Evolutionary conservation across 1,284 basidiomycete genomes (phyloP), one percentile per base, ranked within the genome.

Genomic region (Tilletia indica): DNA sequence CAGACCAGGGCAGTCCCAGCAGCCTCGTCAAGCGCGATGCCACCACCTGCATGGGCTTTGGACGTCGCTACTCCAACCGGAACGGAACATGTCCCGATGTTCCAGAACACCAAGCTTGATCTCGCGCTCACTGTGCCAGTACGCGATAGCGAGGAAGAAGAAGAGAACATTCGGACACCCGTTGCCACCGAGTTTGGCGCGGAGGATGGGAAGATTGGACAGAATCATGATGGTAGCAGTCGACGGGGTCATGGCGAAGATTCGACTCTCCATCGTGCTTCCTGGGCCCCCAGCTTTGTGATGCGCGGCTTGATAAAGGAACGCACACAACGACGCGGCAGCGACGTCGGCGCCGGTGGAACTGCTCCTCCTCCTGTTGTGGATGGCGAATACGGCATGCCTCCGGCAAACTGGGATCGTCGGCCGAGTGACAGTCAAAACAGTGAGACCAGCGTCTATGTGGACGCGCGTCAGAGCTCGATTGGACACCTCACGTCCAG

Each of bases 341-440:
- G 51, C 51, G 51, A 54, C n/a, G 51, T 19, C 51, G 21, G 21
- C 51, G 16, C 6, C 51, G 6, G 8, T 11, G 51, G 21, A 6
- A 54, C 12, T 48, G 47, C 12, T 12, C 51, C 51, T 8, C 8
- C 51, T 6, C 12, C 11, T 54, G 16, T 25, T 25, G 16, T 54
- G 8, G 51, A 9, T 19, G 16, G 11, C 8, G 19, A 54, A 9
- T 8, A 54, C 51, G 21, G 51, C 51, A 25, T n/a, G 21, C 21
- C 19, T 54, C 51, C 42, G 14, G 42, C 42, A 45, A 45, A 19
- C n/a, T 54, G 51, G 51, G 25, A 54, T n/a, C 19, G 51, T n/a
- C 19, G 51, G 25, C 51, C 51, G 8, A 54, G 51, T n/a, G 51
- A 54, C n/a, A 54, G 51, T n/a, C 51, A 54, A 54, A 21, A 63